These are phyloP conservation scores for Turritis glabra DNA, from an alignment of 345 rosid genomes.

Conservation along the genomic window DNA sequence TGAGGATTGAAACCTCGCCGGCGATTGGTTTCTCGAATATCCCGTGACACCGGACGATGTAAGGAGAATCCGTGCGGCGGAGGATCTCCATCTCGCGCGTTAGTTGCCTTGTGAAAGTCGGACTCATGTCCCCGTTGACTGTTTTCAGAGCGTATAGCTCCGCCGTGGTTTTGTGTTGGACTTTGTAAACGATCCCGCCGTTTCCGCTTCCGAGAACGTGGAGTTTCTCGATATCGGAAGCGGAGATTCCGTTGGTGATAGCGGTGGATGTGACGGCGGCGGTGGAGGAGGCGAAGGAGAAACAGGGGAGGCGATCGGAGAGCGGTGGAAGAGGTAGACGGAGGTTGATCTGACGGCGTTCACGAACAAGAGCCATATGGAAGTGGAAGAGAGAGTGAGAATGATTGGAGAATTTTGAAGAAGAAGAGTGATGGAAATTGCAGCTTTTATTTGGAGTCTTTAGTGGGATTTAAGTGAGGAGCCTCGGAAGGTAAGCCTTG, in stretches of 20 bases:
- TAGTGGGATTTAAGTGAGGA: constrained; percentile 1
- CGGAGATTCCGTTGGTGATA: constrained; percentile 17
- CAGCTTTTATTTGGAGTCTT: constrained; percentile 5
- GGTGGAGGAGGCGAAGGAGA: constrained; percentile 37
- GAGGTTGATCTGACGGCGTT: constrained; percentile 10
- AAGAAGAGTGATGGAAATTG: not conserved
- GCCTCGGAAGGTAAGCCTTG: too few relatives aligned
- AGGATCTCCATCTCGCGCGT: constrained; percentile 69
- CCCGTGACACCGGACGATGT: constrained; percentile 55
- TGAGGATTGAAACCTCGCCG: constrained; percentile 57
- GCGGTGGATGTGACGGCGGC: not conserved
- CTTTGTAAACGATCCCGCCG: constrained; percentile 78
- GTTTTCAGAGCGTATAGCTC: constrained; percentile 63
- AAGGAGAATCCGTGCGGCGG: constrained; percentile 65
- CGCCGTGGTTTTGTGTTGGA: constrained; percentile 50
- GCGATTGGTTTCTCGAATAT: constrained; percentile 49
- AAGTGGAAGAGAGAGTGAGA: not conserved
- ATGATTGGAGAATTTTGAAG: not conserved
- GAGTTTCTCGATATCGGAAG: constrained; percentile 55
- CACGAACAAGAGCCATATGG: constrained; percentile 24
- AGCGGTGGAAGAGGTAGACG: constrained; percentile 45
- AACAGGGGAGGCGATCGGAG: constrained; percentile 54
- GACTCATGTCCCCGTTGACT: constrained; percentile 52
- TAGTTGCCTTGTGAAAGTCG: constrained; percentile 53
- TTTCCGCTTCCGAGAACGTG: constrained; percentile 71